A percentile compares a stretch with the other conserved stretches of the same genome.
Evolutionary conservation across 2,329 filamentous ascomycete species (phyloP).

Genomic region (Penicillium sp.): DNA sequence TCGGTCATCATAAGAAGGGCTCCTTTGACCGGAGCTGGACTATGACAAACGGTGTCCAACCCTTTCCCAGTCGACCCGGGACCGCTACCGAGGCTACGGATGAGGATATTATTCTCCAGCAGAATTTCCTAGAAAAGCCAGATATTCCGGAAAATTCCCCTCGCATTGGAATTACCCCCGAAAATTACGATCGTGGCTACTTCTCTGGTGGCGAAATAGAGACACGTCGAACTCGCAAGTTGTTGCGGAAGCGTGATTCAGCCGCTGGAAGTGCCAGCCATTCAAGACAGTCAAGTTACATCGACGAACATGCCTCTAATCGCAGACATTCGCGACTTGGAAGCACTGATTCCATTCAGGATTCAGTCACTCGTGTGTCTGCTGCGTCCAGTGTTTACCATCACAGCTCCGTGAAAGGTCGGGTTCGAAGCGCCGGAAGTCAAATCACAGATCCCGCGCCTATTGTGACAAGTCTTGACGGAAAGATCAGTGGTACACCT

Average conservation of each 20-base stretch:
- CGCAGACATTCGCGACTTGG: slow-evolving; percentile 73
- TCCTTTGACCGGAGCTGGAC: slow-evolving; percentile 60
- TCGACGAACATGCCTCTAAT: slow-evolving; percentile 67
- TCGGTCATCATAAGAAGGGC: slow-evolving; percentile 51
- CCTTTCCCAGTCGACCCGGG: slow-evolving; percentile 30
- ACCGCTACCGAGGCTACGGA: slow-evolving; percentile 28
- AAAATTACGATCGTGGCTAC: slow-evolving; percentile 80
- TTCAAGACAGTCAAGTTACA: slow-evolving; percentile 70
- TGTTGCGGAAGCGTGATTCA: slow-evolving; percentile 69
- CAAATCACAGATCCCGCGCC: slow-evolving; percentile 38
- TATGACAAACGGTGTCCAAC: slow-evolving; percentile 40
- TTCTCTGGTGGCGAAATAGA: slow-evolving; percentile 88
- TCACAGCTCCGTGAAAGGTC: slow-evolving; percentile 47
- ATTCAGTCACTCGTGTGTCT: slow-evolving; percentile 50
- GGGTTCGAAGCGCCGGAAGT: slow-evolving; percentile 60
- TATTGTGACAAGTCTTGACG: slow-evolving; percentile 49
- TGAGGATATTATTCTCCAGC: slow-evolving; percentile 18
- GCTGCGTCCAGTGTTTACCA: slow-evolving; percentile 67
- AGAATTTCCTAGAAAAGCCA: slow-evolving; percentile 16
- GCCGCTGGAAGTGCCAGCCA: slow-evolving; percentile 45
- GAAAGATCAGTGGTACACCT: slow-evolving; percentile 38
- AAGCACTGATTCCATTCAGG: slow-evolving; percentile 70
- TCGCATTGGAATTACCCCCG: slow-evolving; percentile 28
- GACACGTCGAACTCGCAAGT: slow-evolving; percentile 64
- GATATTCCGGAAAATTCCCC: slow-evolving; percentile 5